These are phyloP conservation scores for Skeletonema marinoi DNA, from an alignment of 108 stramenopile genomes.

Conservation along the genomic window DNA sequence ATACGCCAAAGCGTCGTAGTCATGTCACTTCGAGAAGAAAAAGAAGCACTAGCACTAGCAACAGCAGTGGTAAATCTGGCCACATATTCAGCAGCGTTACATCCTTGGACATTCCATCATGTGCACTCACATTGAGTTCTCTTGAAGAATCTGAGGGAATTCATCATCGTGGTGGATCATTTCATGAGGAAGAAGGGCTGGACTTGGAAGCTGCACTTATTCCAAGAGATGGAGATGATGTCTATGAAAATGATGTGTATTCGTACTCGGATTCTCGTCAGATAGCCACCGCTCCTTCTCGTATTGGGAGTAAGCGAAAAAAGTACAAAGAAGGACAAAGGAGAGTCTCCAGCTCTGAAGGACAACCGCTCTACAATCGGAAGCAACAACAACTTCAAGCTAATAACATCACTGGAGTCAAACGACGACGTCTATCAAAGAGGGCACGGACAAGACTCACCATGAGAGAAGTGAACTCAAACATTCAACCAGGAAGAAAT, in stretches of 20 bases:
- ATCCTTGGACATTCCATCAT: neutral
- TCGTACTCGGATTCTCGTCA: neutral
- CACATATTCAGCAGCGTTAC: neutral
- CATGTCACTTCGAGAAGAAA: neutral
- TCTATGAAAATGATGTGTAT: neutral
- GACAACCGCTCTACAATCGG: too few relatives aligned
- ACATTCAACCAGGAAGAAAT: slow-evolving; percentile 20
- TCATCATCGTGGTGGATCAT: neutral
- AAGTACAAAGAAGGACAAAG: neutral
- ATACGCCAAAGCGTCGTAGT: neutral
- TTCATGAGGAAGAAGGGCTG: neutral
- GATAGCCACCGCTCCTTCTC: neutral
- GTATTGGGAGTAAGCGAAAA: neutral
- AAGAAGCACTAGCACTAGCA: neutral
- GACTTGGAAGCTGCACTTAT: slow-evolving; percentile 7
- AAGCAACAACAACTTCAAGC: neutral
- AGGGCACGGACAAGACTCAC: slow-evolving; percentile 34
- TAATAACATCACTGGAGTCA: neutral
- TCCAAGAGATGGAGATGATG: neutral
- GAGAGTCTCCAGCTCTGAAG: neutral
- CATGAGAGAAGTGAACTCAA: slow-evolving; percentile 32
- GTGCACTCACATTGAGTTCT: slow-evolving; percentile 5
- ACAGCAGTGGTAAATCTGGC: neutral
- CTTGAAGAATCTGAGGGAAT: neutral
- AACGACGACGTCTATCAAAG: slow-evolving; percentile 28